Evolutionary conservation across 345 rosid genomes (phyloP).

Genomic region (Arabidopsis arenosa): DNA sequence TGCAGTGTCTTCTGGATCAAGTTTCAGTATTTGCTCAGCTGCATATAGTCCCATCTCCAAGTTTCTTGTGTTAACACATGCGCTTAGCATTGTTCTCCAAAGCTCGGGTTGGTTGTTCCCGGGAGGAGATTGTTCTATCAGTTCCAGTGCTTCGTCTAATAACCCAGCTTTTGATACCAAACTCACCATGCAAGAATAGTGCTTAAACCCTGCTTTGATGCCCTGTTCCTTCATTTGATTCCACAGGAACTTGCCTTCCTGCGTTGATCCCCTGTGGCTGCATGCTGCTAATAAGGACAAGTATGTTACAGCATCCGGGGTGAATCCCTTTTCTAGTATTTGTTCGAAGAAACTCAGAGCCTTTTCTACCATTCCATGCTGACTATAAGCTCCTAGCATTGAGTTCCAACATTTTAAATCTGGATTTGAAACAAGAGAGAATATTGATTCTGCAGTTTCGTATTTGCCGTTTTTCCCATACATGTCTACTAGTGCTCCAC

Average conservation of each 20-base stretch:
- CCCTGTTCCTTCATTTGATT: slow-evolving; percentile 58
- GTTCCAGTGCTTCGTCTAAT: slow-evolving; percentile 61
- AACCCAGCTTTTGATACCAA: slow-evolving; percentile 80
- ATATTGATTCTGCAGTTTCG: slow-evolving; percentile 59
- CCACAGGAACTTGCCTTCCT: slow-evolving; percentile 73
- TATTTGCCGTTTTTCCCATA: slow-evolving; percentile 76
- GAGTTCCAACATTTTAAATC: slow-evolving; percentile 95
- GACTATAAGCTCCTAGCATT: slow-evolving; percentile 76
- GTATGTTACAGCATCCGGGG: slow-evolving; percentile 77
- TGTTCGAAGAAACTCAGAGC: slow-evolving; percentile 56
- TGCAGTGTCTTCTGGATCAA: slow-evolving; percentile 64
- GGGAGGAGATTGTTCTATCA: slow-evolving; percentile 53
- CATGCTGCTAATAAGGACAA: slow-evolving; percentile 78
- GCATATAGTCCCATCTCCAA: slow-evolving; percentile 62
- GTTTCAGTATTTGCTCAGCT: slow-evolving; percentile 63
- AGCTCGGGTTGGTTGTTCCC: slow-evolving; percentile 54
- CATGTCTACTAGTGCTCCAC: slow-evolving; percentile 82
- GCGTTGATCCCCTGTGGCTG: slow-evolving; percentile 69
- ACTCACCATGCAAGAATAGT: slow-evolving; percentile 83
- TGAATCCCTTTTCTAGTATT: slow-evolving; percentile 49
- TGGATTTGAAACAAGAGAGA: slow-evolving; percentile 52
- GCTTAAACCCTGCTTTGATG: slow-evolving; percentile 65
- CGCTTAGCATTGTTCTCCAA: slow-evolving; percentile 85
- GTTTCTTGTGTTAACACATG: slow-evolving; percentile 61
- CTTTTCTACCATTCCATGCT: slow-evolving; percentile 73